Evolutionary conservation across 495 filamentous ascomycete genomes (phyloP).

Genomic region (Daldinia grandis): DNA sequence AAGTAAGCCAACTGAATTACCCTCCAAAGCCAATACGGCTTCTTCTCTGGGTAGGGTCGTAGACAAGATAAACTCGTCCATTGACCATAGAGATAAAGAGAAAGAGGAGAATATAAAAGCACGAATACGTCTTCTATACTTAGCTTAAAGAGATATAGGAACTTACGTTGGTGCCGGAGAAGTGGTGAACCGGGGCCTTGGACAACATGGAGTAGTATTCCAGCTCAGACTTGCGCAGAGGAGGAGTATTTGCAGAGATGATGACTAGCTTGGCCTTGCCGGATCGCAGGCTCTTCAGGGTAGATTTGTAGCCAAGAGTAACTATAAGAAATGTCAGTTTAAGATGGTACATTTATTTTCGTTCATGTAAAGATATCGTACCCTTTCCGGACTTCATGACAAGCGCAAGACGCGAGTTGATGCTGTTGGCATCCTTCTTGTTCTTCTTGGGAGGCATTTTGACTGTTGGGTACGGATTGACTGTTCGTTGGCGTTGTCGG

Average conservation of each 20-base stretch:
- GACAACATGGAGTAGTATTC: constrained; percentile 91
- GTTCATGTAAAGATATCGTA: constrained; percentile 47
- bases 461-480: constrained; percentile 11
- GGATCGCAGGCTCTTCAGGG: constrained; percentile 91
- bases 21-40: constrained; percentile 85
- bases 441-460: constrained; percentile 92
- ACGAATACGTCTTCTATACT: constrained; percentile 28
- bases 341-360: constrained; percentile 15
- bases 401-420: constrained; percentile 71
- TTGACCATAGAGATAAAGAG: constrained; percentile 17
- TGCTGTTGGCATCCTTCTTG: constrained; percentile 89
- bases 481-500: constrained; percentile 20
- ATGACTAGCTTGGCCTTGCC: constrained; percentile 83
- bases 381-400: constrained; percentile 97
- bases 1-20: constrained; percentile 66
- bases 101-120: constrained; percentile 23
- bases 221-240: constrained; percentile 93
- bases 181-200: constrained; percentile 95
- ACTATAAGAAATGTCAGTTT: constrained; percentile 54
- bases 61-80: constrained; percentile 21
- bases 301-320: constrained; percentile 92
- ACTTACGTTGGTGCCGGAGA: constrained; percentile 97
- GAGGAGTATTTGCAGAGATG: constrained; percentile 91
- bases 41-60: constrained; percentile 76
- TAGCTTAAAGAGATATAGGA: constrained; percentile 14